Conservation (phyloP, 2,329 filamentous ascomycete genomes). For the Verticillium dahliae region DNA sequence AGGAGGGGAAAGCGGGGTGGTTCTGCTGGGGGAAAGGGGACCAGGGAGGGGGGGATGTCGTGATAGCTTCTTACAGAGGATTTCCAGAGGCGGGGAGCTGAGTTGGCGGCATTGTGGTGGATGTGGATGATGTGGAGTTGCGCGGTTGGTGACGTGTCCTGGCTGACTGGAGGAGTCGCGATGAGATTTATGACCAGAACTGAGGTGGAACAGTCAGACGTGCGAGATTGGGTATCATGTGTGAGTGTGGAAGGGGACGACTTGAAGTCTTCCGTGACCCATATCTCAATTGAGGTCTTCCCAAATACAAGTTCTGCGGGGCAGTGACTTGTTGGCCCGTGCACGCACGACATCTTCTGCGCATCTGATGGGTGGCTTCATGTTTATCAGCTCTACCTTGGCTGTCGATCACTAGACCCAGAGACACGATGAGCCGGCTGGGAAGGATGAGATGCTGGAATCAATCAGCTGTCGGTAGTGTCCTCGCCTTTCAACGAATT, state of each 20-base stretch:
- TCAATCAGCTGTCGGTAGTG: too few relatives aligned
- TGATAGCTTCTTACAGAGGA: conserved; percentile 30
- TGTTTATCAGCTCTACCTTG: too few relatives aligned
- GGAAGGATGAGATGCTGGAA: too few relatives aligned
- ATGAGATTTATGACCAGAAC: not conserved
- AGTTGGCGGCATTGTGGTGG: conserved; percentile 33
- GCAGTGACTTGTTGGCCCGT: not conserved
- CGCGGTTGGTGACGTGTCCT: not conserved
- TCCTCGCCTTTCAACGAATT: too few relatives aligned
- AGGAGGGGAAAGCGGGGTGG: not conserved
- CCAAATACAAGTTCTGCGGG: not conserved
- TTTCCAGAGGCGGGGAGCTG: conserved; percentile 39
- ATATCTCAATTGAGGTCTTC: not conserved
- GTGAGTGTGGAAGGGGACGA: not conserved
- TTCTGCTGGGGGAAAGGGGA: not conserved
- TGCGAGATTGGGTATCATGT: not conserved
- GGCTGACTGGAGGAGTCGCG: not conserved
- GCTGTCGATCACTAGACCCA: too few relatives aligned
- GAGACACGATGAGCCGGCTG: too few relatives aligned
- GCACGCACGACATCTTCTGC: not conserved
- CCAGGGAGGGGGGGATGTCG: conserved; percentile 1
- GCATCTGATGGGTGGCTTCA: too few relatives aligned
- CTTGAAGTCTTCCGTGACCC: not conserved
- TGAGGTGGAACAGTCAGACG: not conserved
- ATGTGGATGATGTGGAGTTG: not conserved